Evolutionary conservation across 2,329 filamentous ascomycete genomes (phyloP).

Genomic region (Davidsoniella virescens): DNA sequence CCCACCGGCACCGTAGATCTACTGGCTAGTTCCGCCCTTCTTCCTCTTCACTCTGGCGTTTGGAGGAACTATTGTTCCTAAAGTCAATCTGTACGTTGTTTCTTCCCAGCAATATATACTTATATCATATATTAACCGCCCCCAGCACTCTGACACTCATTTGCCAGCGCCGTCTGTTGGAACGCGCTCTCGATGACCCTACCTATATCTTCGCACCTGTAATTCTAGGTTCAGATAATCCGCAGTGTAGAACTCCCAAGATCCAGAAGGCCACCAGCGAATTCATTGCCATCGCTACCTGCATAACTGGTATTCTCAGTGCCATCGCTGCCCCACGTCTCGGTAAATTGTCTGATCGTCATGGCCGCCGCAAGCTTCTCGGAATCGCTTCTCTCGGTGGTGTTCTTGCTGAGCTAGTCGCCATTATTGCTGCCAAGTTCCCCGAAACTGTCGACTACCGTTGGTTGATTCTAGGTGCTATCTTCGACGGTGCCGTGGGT

Average conservation of each 20-base stretch:
- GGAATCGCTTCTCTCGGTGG: constrained; percentile 59
- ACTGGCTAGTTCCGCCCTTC: constrained; percentile 70
- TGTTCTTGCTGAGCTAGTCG: constrained; percentile 56
- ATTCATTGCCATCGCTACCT: constrained; percentile 60
- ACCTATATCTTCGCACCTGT: constrained; percentile 45
- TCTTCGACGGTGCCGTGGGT: constrained; percentile 70
- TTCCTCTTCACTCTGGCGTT: constrained; percentile 71
- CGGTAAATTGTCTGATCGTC: constrained; percentile 72
- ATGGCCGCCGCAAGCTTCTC: constrained; percentile 63
- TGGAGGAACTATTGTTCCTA: constrained; percentile 72
- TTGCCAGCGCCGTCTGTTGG: constrained; percentile 60
- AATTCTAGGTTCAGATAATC: constrained; percentile 51
- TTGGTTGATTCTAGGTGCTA: constrained; percentile 59
- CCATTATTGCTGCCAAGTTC: constrained; percentile 60
- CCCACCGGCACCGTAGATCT: constrained; percentile 36
- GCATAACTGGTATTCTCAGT: constrained; percentile 61
- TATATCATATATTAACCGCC: neutral
- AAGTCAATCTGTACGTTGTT: constrained; percentile 52
- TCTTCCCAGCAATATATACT: constrained; percentile 8
- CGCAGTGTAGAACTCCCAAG: constrained; percentile 63
- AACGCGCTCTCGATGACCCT: constrained; percentile 34
- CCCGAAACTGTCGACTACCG: constrained; percentile 59
- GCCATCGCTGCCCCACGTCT: constrained; percentile 70
- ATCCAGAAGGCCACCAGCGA: constrained; percentile 62
- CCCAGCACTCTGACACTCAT: constrained; percentile 37